Evolutionary conservation across 257 asterid genomes (phyloP).

Genomic region (Solanum piurae): DNA sequence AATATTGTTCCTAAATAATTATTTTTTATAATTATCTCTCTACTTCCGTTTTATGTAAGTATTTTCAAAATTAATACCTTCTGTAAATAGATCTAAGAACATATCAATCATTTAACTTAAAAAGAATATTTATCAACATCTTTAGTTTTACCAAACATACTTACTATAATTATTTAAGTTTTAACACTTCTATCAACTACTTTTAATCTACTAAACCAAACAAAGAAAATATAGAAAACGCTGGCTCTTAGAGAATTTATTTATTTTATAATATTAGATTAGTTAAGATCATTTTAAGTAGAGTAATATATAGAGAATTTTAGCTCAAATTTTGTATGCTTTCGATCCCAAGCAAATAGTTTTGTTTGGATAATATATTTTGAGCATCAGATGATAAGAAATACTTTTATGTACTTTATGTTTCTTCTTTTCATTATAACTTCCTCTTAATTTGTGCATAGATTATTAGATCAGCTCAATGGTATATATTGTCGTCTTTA

Average conservation of each 20-base stretch:
- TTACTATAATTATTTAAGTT: no score
- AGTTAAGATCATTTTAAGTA: background rate
- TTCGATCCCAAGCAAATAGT: no score
- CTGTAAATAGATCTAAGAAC: background rate
- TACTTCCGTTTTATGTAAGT: background rate
- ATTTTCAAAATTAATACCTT: no score
- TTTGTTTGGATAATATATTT: background rate
- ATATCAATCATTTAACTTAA: background rate
- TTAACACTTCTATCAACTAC: background rate
- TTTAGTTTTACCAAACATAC: background rate
- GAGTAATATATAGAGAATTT: background rate
- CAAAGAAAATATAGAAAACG: background rate
- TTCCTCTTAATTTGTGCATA: background rate
- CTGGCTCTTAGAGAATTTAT: background rate
- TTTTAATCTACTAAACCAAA: background rate
- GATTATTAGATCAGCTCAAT: background rate
- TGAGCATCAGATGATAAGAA: background rate
- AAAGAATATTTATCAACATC: background rate
- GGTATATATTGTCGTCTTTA: background rate
- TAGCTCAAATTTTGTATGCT: background rate
- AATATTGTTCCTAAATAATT: background rate
- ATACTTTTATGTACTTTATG: background rate
- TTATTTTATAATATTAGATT: no score
- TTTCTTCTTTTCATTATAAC: background rate
- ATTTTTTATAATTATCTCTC: no score